Base-by-base conservation (phyloP, 805 yeast species). In the Lipomyces yamadae region DNA sequence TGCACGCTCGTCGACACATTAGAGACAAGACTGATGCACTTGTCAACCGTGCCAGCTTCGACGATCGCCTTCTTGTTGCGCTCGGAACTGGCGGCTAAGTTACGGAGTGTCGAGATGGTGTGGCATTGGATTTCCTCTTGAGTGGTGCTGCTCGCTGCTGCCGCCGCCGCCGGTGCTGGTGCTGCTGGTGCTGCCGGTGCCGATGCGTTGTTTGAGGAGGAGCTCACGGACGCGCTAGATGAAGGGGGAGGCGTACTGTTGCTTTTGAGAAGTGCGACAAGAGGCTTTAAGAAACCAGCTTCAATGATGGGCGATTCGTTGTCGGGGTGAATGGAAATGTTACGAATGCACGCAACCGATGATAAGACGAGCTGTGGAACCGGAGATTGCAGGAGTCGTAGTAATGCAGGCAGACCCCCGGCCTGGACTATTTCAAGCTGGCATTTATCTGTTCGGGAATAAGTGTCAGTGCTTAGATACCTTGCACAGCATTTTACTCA, bases 61-160 rank as follows among this genome's bases (percentile, higher is more conserved):
- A 95, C 85, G 70, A 95, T 86, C 59, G 95, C 97, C 73, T 90
- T 84, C 81, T 98, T 88, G 75, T 94, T 94, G 77, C 92, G 87
- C 80, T 95, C 98, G 54, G 95, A 88, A 61, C 95, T 88, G 3
- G 99, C 99, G 29, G 99, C 99, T 73, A 95, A 84, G 78, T 95
- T 95, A 78, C 99, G 86, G 75, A 95, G 83, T 7, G 98, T 93
- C 1, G 98, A 93, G 35, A 95, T 97, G 1, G 98, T 96, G 79
- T 95, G 99, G 77, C 99, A 95, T 81, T 94, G 97, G 71, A 95
- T 94, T 80, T 95, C 99, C 77, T 94, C 97, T 72, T 91, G 90
- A 3, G 68, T 59, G 10, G 66, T 64, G 11, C 58, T 54, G 37
- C 48, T 63, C 15, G 35, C 64, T 11, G 61, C 57, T 2, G 62